These are phyloP conservation scores for Glomus cerebriforme DNA, from an alignment of 192 early-diverging fungal species.

Conservation along the genomic window DNA sequence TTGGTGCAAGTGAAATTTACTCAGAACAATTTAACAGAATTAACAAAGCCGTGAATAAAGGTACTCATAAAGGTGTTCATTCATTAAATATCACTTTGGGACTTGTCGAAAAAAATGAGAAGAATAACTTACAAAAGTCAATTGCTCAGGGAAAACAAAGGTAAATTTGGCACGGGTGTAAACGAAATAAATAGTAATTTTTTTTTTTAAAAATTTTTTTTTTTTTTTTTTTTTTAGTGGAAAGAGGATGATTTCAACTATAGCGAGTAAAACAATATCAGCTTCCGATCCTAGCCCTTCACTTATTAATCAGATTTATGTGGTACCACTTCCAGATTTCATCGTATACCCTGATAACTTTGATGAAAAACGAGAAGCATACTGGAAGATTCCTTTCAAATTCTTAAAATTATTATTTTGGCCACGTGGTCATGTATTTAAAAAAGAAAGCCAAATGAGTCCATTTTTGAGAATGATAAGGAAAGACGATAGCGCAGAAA, in stretches of 20 bases:
- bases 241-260: too few relatives aligned
- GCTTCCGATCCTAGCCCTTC: too few relatives aligned
- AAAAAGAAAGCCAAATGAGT: neutral
- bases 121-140: too few relatives aligned
- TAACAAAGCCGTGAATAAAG: neutral
- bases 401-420: neutral
- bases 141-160: too few relatives aligned
- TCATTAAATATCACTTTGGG: neutral
- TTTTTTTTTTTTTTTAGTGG: too few relatives aligned
- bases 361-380: neutral
- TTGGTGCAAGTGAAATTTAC: neutral
- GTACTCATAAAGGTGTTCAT: neutral
- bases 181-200: too few relatives aligned
- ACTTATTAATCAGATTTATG: neutral
- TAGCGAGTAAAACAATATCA: too few relatives aligned
- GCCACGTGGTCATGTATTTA: neutral
- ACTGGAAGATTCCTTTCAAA: neutral
- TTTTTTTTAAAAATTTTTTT: too few relatives aligned
- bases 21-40: neutral
- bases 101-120: neutral
- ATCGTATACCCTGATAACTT: neutral
- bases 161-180: too few relatives aligned
- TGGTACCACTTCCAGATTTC: constrained; percentile 10
- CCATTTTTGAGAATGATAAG: neutral
- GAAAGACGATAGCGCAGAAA: neutral